A percentile compares a stretch with the other conserved stretches of the same genome.
Evolutionary conservation across 495 filamentous ascomycete genomes (phyloP).

Genomic region (Lentithecium fluviatile): DNA sequence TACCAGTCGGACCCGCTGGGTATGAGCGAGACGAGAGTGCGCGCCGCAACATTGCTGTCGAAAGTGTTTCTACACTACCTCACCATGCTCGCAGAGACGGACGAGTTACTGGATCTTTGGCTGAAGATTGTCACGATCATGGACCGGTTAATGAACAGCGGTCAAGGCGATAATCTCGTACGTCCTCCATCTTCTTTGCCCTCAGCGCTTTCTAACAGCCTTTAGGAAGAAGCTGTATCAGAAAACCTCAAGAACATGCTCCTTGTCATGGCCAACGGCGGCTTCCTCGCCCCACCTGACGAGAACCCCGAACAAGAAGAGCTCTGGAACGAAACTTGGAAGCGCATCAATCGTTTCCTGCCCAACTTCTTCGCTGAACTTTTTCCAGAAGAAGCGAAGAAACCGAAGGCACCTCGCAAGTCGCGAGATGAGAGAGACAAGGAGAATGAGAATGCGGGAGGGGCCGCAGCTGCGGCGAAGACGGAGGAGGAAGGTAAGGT

Average conservation of each 20-base stretch:
- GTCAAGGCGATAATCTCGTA: slow-evolving; percentile 86
- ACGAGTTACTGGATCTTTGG: slow-evolving; percentile 94
- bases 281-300: slow-evolving; percentile 75
- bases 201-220: slow-evolving; percentile 11
- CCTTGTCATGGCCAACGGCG: slow-evolving; percentile 89
- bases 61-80: slow-evolving; percentile 96
- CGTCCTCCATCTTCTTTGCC: slow-evolving; percentile 38
- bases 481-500: too few relatives aligned
- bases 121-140: slow-evolving; percentile 89
- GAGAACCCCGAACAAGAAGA: slow-evolving; percentile 57
- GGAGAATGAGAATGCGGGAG: slow-evolving; percentile 10
- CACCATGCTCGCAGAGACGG: slow-evolving; percentile 76
- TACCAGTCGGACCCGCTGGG: slow-evolving; percentile 88
- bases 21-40: slow-evolving; percentile 93
- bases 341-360: slow-evolving; percentile 83
- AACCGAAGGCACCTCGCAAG: slow-evolving; percentile 16
- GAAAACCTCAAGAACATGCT: slow-evolving; percentile 96
- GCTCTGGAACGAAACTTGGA: slow-evolving; percentile 80
- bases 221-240: slow-evolving; percentile 89
- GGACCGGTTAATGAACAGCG: slow-evolving; percentile 94
- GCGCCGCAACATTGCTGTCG: slow-evolving; percentile 85
- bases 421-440: slow-evolving; percentile 20
- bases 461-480: not conserved
- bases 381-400: slow-evolving; percentile 43
- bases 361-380: slow-evolving; percentile 63